Evolutionary conservation across 495 filamentous ascomycete species (phyloP), one percentile per base, ranked within the genome.

Genomic region (Zalerion maritima): DNA sequence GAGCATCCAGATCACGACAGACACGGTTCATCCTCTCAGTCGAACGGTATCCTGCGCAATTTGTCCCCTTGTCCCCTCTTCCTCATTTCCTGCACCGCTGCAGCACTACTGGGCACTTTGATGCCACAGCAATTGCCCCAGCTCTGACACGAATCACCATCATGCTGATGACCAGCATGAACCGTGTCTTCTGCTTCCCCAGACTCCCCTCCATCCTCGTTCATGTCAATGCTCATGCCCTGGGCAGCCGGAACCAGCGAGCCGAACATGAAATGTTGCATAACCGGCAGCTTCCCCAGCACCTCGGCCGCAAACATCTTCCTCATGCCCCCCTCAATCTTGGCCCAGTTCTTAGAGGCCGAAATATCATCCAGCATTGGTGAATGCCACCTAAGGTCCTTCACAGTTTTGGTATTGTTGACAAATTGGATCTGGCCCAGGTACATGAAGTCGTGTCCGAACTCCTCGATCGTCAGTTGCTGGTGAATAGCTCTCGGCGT

Each of bases 111-210:
- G 8, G 91, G 89, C 10, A 99, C 86, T 55, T 94, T 91, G 56
- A 99, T 99, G 20, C 89, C 91, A 44, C 89, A 99, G 54, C 91
- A 99, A 47, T 99, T 91, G 1, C 91, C 91, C 75, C 89, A 99
- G 17, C 64, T 69, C n/a, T n/a, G n/a, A n/a, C n/a, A n/a, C n/a
- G n/a, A n/a, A n/a, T n/a, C n/a, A 34, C 73, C 76, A 28, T 57
- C 67, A 30, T 46, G 45, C 38, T 65, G 59, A 47, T 87, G 82
- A 18, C 59, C 46, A 34, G 77, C 71, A 52, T 87, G 76, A 22
- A 56, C 69, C 47, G 71, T 71, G 1, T 74, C 66, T 21, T 67
- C 55, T 5, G 68, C 53, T 32, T 71, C 56, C 15, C 53, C 71
- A n/a, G 59, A 64, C 28, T 68, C 67, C 1, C 58, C 51, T 13